Conservation (phyloP, 352 stramenopile genomes). For the Globisporangium emineosum region DNA sequence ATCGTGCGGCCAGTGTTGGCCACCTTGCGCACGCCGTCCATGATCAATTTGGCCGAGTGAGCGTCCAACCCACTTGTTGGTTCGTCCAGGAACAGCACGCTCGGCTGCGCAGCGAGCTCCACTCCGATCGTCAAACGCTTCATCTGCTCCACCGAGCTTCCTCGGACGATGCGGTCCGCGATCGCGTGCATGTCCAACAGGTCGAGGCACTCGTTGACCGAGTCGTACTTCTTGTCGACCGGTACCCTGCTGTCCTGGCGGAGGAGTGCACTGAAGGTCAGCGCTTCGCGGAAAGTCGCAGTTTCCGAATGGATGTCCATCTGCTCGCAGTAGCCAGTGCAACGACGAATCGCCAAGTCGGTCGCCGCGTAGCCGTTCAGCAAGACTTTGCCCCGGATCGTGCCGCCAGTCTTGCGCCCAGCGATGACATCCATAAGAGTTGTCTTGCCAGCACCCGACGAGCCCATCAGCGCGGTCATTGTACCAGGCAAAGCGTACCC, state of each 20-base stretch:
- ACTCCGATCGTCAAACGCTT: slow-evolving; percentile 86
- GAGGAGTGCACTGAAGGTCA: slow-evolving; percentile 79
- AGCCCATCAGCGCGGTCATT: slow-evolving; percentile 42
- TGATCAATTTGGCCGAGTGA: slow-evolving; percentile 81
- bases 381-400: slow-evolving; percentile 60
- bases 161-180: slow-evolving; percentile 57
- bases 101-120: slow-evolving; percentile 87
- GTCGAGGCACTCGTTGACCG: slow-evolving; percentile 68
- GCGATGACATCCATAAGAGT: slow-evolving; percentile 91
- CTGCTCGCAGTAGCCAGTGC: slow-evolving; percentile 41
- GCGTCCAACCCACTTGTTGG: slow-evolving; percentile 89
- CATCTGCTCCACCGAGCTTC: slow-evolving; percentile 52
- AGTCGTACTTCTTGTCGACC: slow-evolving; percentile 21
- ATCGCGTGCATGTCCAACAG: slow-evolving; percentile 55
- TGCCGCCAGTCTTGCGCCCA: slow-evolving; percentile 76
- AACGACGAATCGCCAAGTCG: slow-evolving; percentile 17
- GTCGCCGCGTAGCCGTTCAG: slow-evolving; percentile 67
- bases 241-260: slow-evolving; percentile 23
- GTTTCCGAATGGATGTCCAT: slow-evolving; percentile 77
- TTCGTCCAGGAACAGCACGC: slow-evolving; percentile 89
- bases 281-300: slow-evolving; percentile 80
- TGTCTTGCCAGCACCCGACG: slow-evolving; percentile 71
- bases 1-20: slow-evolving; percentile 73
- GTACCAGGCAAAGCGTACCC: slow-evolving; percentile 31
- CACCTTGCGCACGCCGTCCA: slow-evolving; percentile 88